Evolutionary conservation across 441 rosid genomes (phyloP).

Genomic region (Brassica balearica): DNA sequence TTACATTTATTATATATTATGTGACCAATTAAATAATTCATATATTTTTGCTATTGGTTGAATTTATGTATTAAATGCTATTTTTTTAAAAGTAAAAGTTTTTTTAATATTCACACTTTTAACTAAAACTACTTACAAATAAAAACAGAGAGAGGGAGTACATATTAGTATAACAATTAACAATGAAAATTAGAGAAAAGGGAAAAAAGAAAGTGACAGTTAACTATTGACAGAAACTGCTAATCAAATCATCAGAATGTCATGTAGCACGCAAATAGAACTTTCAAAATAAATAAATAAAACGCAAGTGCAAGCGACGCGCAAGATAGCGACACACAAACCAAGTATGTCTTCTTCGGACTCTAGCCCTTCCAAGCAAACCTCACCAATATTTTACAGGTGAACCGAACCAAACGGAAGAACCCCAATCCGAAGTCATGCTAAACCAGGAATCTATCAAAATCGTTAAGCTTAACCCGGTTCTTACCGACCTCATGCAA

Average conservation of each 20-base stretch:
- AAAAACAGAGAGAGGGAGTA: too few species aligned
- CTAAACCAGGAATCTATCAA: background rate
- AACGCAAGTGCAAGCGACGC: background rate
- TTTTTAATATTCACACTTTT: too few species aligned
- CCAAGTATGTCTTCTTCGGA: background rate
- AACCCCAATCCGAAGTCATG: background rate
- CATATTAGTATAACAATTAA: too few species aligned
- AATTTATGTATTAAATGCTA: too few species aligned
- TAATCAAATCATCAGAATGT: background rate
- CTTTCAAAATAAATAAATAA: background rate
- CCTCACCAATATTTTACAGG: background rate
- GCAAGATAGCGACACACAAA: background rate
- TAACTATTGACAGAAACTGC: background rate
- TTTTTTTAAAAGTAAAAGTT: too few species aligned
- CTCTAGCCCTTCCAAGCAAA: background rate
- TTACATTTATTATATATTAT: too few species aligned
- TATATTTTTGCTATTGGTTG: too few species aligned
- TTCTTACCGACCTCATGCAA: background rate
- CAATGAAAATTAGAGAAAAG: background rate
- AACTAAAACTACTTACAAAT: too few species aligned
- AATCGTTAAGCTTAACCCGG: constrained; percentile 1
- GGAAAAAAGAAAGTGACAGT: background rate
- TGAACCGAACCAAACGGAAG: background rate
- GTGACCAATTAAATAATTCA: too few species aligned
- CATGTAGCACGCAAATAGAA: background rate